Evolutionary conservation across 495 filamentous ascomycete genomes (phyloP).

Genomic region (Talaromyces liani): DNA sequence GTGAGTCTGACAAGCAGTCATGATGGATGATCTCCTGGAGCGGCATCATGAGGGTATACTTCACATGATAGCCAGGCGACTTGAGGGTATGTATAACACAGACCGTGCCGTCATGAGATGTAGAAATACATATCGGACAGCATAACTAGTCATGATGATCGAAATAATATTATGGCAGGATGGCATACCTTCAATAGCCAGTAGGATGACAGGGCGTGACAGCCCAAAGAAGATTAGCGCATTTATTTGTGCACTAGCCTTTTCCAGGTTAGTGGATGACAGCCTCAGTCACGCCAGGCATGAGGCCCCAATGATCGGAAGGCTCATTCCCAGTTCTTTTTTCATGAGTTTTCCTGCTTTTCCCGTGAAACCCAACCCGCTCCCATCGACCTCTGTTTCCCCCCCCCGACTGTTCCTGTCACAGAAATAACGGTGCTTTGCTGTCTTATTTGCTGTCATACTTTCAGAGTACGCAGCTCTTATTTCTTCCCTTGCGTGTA

Average conservation of each 20-base stretch:
- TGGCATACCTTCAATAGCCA: background rate
- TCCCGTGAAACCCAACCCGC: conserved; percentile 3
- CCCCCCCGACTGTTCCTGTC: background rate
- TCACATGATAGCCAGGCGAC: background rate
- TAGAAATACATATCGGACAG: background rate
- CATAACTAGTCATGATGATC: background rate
- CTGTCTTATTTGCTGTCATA: background rate
- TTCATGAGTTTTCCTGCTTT: background rate
- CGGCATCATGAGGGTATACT: background rate
- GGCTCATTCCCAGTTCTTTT: background rate
- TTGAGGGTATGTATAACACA: background rate
- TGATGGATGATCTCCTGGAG: background rate
- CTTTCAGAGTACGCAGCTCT: background rate
- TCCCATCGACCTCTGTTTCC: background rate
- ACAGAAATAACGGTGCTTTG: background rate
- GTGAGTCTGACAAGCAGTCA: background rate
- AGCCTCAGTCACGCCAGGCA: background rate
- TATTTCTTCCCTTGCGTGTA: background rate
- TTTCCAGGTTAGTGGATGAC: background rate
- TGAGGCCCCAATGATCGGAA: background rate
- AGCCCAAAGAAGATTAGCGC: background rate
- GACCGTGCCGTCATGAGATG: background rate
- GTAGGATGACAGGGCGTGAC: background rate
- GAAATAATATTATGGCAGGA: background rate
- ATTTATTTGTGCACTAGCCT: background rate